A percentile compares a stretch with the other conserved stretches of the same genome.
phyloP scores from a whole-genome alignment of 257 asterid genomes.

The Mentha longifolia region DNA sequence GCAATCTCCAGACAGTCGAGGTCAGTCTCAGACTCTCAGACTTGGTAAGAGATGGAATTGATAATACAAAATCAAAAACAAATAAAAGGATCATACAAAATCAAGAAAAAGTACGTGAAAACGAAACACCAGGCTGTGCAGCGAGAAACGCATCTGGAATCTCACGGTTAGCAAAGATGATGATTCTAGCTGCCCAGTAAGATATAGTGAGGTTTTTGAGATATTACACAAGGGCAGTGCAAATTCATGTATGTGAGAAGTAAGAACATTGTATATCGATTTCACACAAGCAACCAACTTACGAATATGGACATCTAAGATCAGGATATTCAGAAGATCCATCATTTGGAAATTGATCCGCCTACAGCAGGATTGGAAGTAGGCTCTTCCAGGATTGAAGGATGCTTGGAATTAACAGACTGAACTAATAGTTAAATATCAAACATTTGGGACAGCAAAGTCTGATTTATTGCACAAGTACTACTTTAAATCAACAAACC shows the following conservation, averaged over 20 bases:
- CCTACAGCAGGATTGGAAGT: too few species aligned
- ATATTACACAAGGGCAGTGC: too few species aligned
- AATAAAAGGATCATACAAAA: too few species aligned
- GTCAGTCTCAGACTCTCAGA: not conserved
- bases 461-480: conserved; percentile 2
- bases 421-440: not conserved
- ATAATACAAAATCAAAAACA: too few species aligned
- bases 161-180: not conserved
- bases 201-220: too few species aligned
- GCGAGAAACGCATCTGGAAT: conserved; percentile 1
- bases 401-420: not conserved
- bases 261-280: not conserved
- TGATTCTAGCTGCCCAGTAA: not conserved
- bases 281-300: too few species aligned
- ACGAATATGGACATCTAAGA: too few species aligned
- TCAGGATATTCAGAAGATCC: too few species aligned
- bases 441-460: not conserved
- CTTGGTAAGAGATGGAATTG: conserved; percentile 12
- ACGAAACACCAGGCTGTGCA: not conserved
- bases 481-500: not conserved
- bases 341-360: too few species aligned
- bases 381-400: too few species aligned
- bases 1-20: conserved; percentile 8
- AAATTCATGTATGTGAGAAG: not conserved
- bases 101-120: not conserved